A percentile compares a stretch with the other conserved stretches of the same genome.
Conservation (phyloP, 1,139 yeast genomes). For the Protomyces inouyei region DNA sequence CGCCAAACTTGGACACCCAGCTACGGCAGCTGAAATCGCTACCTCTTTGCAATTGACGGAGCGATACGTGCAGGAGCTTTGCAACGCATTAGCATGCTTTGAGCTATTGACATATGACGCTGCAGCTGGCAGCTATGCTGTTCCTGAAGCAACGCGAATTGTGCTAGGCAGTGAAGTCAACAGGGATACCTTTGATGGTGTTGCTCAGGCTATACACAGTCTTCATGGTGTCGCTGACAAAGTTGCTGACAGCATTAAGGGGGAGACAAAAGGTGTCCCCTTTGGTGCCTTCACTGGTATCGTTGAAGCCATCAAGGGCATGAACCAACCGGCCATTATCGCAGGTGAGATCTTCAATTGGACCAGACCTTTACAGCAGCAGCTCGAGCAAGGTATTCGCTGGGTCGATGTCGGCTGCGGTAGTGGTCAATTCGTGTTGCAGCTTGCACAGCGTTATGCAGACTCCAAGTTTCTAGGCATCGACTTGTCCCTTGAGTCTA, state of each 20-base stretch:
- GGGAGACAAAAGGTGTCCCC: not conserved
- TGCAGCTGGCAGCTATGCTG: not conserved
- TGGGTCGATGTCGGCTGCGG: constrained; percentile 3
- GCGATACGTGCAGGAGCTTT: not conserved
- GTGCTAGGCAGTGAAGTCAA: not conserved
- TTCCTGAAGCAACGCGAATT: not conserved
- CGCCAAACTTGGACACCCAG: not conserved
- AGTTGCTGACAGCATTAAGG: not conserved
- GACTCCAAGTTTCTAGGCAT: not conserved
- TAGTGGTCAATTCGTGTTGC: not conserved
- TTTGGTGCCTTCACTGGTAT: not conserved
- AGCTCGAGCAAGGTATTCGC: not conserved
- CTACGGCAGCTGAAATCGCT: not conserved
- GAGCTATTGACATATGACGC: not conserved
- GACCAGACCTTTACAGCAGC: not conserved
- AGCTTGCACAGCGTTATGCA: not conserved
- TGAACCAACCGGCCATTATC: not conserved
- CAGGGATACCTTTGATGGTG: not conserved
- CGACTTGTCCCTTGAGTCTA: not conserved
- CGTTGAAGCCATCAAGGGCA: not conserved
- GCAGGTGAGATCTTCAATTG: not conserved
- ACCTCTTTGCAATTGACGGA: not conserved
- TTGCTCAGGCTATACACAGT: not conserved
- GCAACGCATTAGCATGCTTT: not conserved
- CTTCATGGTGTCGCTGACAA: not conserved